Conservation (phyloP, 306 rosid species). For the Cicer arietinum region DNA sequence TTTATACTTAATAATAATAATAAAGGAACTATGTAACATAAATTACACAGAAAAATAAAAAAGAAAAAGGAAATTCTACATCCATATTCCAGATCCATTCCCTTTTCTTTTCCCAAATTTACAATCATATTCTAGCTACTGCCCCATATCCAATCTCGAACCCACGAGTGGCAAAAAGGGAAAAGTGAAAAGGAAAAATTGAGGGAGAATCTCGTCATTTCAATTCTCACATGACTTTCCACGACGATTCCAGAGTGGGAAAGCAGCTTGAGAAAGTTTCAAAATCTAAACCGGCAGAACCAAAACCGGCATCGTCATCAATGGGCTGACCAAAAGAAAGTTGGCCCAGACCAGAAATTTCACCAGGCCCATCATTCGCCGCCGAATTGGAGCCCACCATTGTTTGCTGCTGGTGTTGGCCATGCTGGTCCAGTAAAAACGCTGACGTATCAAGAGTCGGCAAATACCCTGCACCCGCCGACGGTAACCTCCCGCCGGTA, state of each 20-base stretch:
- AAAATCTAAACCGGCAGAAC: constrained; percentile 62
- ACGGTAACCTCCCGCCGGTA: constrained; percentile 37
- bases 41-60: constrained; percentile 24
- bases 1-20: neutral
- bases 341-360: constrained; percentile 47
- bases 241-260: constrained; percentile 91
- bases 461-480: constrained; percentile 41
- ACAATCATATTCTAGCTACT: constrained; percentile 44
- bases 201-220: constrained; percentile 31
- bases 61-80: constrained; percentile 9
- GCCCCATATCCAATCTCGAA: constrained; percentile 1
- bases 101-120: constrained; percentile 47
- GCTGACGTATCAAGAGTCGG: constrained; percentile 97
- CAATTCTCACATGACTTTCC: constrained; percentile 79
- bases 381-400: constrained; percentile 38
- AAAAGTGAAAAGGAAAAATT: neutral
- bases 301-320: constrained; percentile 42
- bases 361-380: constrained; percentile 36
- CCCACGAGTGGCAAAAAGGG: constrained; percentile 33
- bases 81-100: constrained; percentile 34
- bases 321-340: constrained; percentile 25
- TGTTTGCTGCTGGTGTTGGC: constrained; percentile 48
- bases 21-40: constrained; percentile 43
- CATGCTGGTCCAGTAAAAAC: constrained; percentile 60
- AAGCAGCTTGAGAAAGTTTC: constrained; percentile 71